Base-by-base conservation (phyloP, 2,329 filamentous ascomycete genomes). In the Penicillium corylophilum region DNA sequence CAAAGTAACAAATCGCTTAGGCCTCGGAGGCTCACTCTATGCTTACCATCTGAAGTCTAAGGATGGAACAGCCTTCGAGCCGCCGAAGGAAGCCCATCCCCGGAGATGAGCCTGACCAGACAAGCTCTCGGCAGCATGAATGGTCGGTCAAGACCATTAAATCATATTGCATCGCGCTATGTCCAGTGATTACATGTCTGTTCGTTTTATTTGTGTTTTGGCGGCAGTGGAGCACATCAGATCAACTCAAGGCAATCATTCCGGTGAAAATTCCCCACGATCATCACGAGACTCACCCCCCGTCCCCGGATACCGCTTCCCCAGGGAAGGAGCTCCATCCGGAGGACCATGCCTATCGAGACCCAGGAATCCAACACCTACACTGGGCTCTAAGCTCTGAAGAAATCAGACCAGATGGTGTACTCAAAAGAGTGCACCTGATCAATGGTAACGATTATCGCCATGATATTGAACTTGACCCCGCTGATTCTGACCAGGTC, bases 401-500 rank as follows among this genome's bases (percentile, higher is more conserved):
- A 1, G 31, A 61, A 24, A 63, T 68, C n/a, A 67, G 70, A 2
- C 77, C 77, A 5, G 79, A 82, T 59, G 79, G 80, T 0, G 79
- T 82, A 1, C 54, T 66, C n/a, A 80, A 80, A 56, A 56, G 60
- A 0, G 70, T 81, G 3, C 79, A 78, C 59, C 65, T 79, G 3
- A 74, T 83, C 51, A 82, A 82, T 55, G 73, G 74, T 75, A 35
- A 23, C 12, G 16, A 18, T 12, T 4, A 5, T 10, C 16, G 7
- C 16, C 33, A 12, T 12, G 16, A 2, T 18, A 12, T 12, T 4
- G 31, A 36, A 36, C 2, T 10, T 36, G 29, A 13, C 33, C 8
- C 7, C 15, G 33, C 5, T 36, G 8, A 36, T 20, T 10, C 3
- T 36, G 13, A 22, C 15, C 45, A 73, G 71, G 59, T 23, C 53